A percentile compares a stretch with the other conserved stretches of the same genome.
Evolutionary conservation across 192 early-diverging fungal species (phyloP).

Genomic region (Coemansia sp.): DNA sequence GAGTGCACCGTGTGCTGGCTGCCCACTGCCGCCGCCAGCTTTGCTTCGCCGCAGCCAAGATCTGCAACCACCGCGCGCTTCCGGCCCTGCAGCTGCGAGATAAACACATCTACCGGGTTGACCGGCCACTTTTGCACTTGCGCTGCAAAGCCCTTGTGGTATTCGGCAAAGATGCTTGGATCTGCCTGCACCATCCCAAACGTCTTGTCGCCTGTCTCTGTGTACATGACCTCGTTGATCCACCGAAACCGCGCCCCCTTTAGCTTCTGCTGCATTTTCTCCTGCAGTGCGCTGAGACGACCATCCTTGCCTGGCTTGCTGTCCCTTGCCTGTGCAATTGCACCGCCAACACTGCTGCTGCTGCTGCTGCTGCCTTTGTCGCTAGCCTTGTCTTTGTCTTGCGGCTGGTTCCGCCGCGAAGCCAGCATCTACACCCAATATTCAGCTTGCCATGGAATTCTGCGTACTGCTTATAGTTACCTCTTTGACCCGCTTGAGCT

Average conservation of each 20-base stretch:
- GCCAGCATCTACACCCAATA: constrained; percentile 4
- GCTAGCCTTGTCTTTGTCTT: background rate
- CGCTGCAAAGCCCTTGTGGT: constrained; percentile 90
- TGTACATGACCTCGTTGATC: constrained; percentile 97
- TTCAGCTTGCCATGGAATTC: background rate
- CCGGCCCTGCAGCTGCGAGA: constrained; percentile 57
- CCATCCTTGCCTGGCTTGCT: background rate
- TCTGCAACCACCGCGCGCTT: constrained; percentile 69
- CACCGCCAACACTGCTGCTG: background rate
- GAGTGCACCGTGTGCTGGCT: constrained; percentile 69
- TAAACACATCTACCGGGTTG: constrained; percentile 89
- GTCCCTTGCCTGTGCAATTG: background rate
- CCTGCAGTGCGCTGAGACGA: constrained; percentile 33
- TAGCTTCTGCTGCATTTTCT: constrained; percentile 71
- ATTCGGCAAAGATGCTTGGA: constrained; percentile 90
- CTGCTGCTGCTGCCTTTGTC: background rate
- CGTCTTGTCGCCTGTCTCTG: constrained; percentile 70
- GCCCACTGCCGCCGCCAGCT: constrained; percentile 68
- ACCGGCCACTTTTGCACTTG: constrained; percentile 90
- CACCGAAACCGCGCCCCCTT: constrained; percentile 78
- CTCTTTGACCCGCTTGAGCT: constrained; percentile 33
- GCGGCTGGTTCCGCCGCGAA: background rate
- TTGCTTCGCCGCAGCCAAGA: constrained; percentile 95
- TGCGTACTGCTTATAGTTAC: constrained; percentile 1
- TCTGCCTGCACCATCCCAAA: constrained; percentile 75